Evolutionary conservation across 768 basidiomycete genomes (phyloP), one percentile per base, ranked within the genome.

Genomic region (Scleroderma bovista): DNA sequence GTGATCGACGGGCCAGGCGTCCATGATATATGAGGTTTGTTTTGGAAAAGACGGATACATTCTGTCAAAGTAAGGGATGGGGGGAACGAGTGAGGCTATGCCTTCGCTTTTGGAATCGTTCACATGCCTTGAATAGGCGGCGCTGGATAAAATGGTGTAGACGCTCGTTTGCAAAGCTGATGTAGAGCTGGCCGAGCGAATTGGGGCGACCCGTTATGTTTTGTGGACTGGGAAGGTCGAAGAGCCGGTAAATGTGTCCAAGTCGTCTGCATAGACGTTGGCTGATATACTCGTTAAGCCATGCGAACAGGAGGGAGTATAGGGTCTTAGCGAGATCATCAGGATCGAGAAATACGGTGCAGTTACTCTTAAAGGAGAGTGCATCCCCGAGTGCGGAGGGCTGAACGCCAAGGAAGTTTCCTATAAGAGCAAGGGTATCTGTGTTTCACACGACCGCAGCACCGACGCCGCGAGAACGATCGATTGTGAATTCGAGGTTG

Each of bases 281-380:
- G 64, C 98, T 98, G 73, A 98, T 86, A 63, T 91, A 80, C 63
- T 98, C 96, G 64, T 94, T 95, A 51, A 98, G 69, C 94, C 94
- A 98, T 3, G 91, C 84, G 60, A 98, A 98, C 17, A 97, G 79
- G 3, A 99, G 79, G 4, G 93, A 92, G 64, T 97, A 98, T 0
- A 98, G 77, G 0, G 90, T 88, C 65, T 93, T 87, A 17, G 94
- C 91, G 33, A 99, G 83, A 65, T 95, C 92, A 61, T 98, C 94
- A 0, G 89, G 84, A 63, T 98, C 94, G 40, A 98, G 79, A 72
- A 98, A 96, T 23, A 96, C 85, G 0, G 93, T 96, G 67, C 93
- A 96, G n/a, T 89, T 90, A 1, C 90, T 93, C 71, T 86, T 89
- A 79, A 93, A 95, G 0, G 92, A 89, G 37, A 99, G 73, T 0